Evolutionary conservation across 306 rosid genomes (phyloP).

Genomic region (Ziziphus jujuba): DNA sequence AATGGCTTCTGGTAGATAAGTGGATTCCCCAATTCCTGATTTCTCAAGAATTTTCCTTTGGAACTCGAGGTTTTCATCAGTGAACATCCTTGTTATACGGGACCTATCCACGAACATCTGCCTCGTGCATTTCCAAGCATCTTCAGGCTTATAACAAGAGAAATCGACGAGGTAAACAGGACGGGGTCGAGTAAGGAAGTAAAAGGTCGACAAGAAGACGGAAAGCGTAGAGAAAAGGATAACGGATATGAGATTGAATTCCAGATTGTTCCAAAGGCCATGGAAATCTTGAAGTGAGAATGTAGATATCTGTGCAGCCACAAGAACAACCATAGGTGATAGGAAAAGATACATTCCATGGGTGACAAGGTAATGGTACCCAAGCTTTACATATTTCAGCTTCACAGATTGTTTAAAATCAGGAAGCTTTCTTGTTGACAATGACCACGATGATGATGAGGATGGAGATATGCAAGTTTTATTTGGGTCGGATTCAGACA

Average conservation of each 20-base stretch:
- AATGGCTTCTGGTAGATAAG: conserved; percentile 62
- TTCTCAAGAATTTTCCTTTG: conserved; percentile 56
- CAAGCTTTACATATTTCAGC: conserved; percentile 59
- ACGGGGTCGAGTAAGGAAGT: conserved; percentile 45
- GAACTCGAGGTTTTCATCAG: conserved; percentile 47
- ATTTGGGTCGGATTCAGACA: conserved; percentile 36
- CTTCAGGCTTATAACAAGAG: conserved; percentile 58
- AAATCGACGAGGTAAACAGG: conserved; percentile 57
- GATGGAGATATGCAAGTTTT: conserved; percentile 22
- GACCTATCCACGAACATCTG: conserved; percentile 53
- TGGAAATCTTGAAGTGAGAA: conserved; percentile 44
- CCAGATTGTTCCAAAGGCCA: conserved; percentile 48
- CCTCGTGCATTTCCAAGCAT: conserved; percentile 50
- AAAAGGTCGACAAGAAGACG: conserved; percentile 46
- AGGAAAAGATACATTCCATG: conserved; percentile 56
- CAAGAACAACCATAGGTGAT: conserved; percentile 37
- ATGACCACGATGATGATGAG: conserved; percentile 5
- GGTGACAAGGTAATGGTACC: conserved; percentile 56
- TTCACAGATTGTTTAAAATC: conserved; percentile 58
- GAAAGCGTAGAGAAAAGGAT: conserved; percentile 42
- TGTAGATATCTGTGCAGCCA: conserved; percentile 40
- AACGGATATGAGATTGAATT: conserved; percentile 44
- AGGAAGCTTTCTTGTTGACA: conserved; percentile 34
- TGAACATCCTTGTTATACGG: conserved; percentile 35
- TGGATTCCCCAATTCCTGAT: conserved; percentile 61